Conservation (phyloP, 1,284 basidiomycete species). For the Cerrena zonata region DNA sequence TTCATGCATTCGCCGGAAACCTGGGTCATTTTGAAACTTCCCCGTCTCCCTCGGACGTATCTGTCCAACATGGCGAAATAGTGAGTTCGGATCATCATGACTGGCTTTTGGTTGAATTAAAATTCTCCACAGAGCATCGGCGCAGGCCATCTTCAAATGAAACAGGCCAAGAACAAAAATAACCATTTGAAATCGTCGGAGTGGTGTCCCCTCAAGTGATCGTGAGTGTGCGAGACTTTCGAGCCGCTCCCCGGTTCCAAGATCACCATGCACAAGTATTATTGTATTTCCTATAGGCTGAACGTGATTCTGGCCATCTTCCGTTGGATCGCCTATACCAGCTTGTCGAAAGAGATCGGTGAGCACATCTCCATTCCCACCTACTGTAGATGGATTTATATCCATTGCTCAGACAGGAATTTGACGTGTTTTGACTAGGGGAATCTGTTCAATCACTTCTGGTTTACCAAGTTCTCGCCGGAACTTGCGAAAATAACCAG, state of each 20-base stretch:
- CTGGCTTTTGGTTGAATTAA: slow-evolving; percentile 10
- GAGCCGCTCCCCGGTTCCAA: slow-evolving; percentile 1
- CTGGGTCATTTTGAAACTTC: slow-evolving; percentile 25
- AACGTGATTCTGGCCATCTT: background rate
- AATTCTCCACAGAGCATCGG: slow-evolving; percentile 24
- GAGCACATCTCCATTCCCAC: slow-evolving; percentile 1
- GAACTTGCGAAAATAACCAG: background rate
- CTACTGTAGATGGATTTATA: slow-evolving; percentile 5
- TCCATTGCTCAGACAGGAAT: slow-evolving; percentile 4
- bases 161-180: slow-evolving; percentile 26
- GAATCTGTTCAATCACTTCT: background rate
- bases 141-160: slow-evolving; percentile 31
- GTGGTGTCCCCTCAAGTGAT: background rate
- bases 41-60: slow-evolving; percentile 27
- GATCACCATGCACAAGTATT: slow-evolving; percentile 6
- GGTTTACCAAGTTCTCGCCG: background rate
- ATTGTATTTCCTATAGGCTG: background rate
- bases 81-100: slow-evolving; percentile 6
- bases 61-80: slow-evolving; percentile 11
- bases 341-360: slow-evolving; percentile 1
- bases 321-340: background rate
- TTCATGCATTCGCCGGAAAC: slow-evolving; percentile 33
- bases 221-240: background rate
- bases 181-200: slow-evolving; percentile 16
- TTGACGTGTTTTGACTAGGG: background rate